Evolutionary conservation across 1,139 yeast species (phyloP).

Genomic region (Yamadazyma mexicana): DNA sequence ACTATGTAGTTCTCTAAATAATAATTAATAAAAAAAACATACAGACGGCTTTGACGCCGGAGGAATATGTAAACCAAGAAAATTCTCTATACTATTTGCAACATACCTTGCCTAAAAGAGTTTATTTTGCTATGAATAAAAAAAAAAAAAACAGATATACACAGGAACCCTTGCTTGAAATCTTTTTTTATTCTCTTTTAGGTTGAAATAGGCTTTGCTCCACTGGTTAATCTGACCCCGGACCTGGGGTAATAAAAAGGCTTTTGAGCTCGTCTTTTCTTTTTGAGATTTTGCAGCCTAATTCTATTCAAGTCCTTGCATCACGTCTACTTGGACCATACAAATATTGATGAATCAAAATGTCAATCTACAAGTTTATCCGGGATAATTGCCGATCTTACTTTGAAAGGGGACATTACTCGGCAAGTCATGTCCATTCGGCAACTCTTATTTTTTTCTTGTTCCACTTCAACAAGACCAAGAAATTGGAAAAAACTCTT

Average conservation of each 20-base stretch:
- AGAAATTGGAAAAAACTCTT: background rate
- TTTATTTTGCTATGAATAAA: background rate
- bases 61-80: slow-evolving; percentile 1
- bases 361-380: no score
- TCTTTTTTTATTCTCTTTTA: no score
- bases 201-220: no score
- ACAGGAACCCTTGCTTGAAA: no score
- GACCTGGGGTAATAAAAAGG: background rate
- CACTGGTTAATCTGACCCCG: no score
- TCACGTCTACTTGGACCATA: no score
- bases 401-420: background rate
- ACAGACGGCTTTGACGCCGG: background rate
- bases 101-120: background rate
- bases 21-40: no score
- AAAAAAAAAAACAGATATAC: background rate
- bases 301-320: background rate
- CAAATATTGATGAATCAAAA: no score
- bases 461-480: background rate
- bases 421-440: background rate
- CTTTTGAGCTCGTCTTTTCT: background rate
- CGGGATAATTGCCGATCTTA: background rate
- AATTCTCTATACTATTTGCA: background rate
- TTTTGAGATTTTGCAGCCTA: slow-evolving; percentile 1
- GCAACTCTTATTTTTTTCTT: background rate
- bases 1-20: no score